phyloP scores from a whole-genome alignment of 2,329 filamentous ascomycete species.

The Didymella keratinophila region DNA sequence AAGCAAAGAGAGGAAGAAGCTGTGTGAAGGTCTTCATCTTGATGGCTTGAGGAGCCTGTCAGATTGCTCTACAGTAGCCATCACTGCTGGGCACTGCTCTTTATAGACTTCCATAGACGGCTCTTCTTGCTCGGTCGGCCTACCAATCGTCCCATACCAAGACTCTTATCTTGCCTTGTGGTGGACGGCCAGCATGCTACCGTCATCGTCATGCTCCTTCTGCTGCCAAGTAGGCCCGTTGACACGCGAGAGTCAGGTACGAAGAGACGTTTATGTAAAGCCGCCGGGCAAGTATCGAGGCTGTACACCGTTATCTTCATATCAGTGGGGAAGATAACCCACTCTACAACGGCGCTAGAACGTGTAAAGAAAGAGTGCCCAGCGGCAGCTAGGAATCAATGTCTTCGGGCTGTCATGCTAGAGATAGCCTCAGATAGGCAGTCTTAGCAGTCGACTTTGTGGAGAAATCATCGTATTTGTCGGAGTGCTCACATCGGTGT shows the following conservation, averaged over 20 bases:
- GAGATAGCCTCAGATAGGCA: conserved; percentile 3
- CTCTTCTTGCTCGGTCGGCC: conserved; percentile 1
- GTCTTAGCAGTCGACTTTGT: neutral
- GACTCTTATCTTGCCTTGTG: conserved; percentile 15
- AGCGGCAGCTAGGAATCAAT: conserved; percentile 5
- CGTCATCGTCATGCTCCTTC: conserved; percentile 12
- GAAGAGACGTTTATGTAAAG: conserved; percentile 17
- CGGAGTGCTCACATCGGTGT: neutral
- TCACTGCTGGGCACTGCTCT: neutral
- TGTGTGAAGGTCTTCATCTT: conserved; percentile 36
- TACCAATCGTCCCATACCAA: conserved; percentile 9
- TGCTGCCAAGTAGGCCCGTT: conserved; percentile 9
- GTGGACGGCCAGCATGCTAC: conserved; percentile 1
- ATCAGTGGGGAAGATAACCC: conserved; percentile 18
- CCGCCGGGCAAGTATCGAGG: conserved; percentile 12
- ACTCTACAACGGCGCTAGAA: conserved; percentile 10
- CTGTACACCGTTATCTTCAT: conserved; percentile 18
- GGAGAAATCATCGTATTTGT: neutral
- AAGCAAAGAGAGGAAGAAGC: conserved; percentile 32
- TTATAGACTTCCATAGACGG: conserved; percentile 6
- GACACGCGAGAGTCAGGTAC: conserved; percentile 8
- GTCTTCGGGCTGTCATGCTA: neutral
- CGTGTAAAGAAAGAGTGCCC: conserved; percentile 15
- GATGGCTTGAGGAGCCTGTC: neutral
- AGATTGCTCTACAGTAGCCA: neutral